Conservation (phyloP, 2,329 filamentous ascomycete species). For the Apiospora rasikravindrae region DNA sequence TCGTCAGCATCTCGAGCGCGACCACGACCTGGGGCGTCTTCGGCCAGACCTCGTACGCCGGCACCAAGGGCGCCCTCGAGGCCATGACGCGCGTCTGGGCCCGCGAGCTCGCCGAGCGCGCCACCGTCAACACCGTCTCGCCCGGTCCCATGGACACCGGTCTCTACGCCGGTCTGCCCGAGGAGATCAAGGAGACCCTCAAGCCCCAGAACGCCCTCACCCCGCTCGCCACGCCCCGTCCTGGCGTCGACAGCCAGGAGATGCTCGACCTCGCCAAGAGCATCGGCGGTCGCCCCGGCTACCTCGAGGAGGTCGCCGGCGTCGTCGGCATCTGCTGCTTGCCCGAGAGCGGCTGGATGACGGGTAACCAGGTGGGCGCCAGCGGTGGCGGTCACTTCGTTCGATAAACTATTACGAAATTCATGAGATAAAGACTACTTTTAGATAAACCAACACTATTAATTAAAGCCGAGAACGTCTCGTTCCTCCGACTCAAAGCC, state of each 20-base stretch:
- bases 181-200: slow-evolving; percentile 49
- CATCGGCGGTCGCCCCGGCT: slow-evolving; percentile 64
- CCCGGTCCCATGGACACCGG: slow-evolving; percentile 60
- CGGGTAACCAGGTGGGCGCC: slow-evolving; percentile 78
- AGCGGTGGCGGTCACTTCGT: slow-evolving; percentile 64
- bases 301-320: slow-evolving; percentile 74
- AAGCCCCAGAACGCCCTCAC: slow-evolving; percentile 54
- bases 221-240: slow-evolving; percentile 66
- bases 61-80: slow-evolving; percentile 63
- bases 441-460: background rate
- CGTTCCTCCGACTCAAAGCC: background rate
- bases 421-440: background rate
- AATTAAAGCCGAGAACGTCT: background rate
- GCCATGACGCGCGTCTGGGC: slow-evolving; percentile 66
- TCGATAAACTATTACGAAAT: background rate
- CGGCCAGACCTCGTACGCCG: slow-evolving; percentile 62
- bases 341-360: slow-evolving; percentile 76
- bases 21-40: slow-evolving; percentile 59
- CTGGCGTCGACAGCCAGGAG: slow-evolving; percentile 65
- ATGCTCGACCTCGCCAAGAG: slow-evolving; percentile 63
- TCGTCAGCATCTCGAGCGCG: slow-evolving; percentile 62
- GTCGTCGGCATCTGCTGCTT: slow-evolving; percentile 78
- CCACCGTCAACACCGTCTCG: slow-evolving; percentile 63
- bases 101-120: slow-evolving; percentile 57
- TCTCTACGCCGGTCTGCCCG: slow-evolving; percentile 53